Evolutionary conservation across 2,329 filamentous ascomycete genomes (phyloP).

Genomic region (Xylariaceae sp.): DNA sequence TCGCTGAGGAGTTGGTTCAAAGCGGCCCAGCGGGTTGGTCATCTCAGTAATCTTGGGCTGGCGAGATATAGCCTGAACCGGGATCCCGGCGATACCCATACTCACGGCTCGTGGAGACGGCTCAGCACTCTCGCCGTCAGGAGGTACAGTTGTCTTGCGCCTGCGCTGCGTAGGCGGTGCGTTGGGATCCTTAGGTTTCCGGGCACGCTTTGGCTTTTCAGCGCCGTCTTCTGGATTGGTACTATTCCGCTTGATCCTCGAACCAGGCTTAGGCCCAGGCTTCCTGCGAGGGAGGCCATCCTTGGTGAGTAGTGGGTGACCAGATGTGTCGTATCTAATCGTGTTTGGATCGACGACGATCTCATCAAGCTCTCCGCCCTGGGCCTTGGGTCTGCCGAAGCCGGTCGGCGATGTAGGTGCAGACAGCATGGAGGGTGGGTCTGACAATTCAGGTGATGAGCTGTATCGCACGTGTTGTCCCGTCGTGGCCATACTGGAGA

Average conservation of each 20-base stretch:
- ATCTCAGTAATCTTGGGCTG: conserved; percentile 44
- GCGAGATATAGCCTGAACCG: conserved; percentile 29
- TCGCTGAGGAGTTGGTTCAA: conserved; percentile 40
- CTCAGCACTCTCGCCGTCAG: conserved; percentile 31
- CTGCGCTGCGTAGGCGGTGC: conserved; percentile 54
- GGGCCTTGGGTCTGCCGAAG: conserved; percentile 23
- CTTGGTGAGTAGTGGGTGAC: conserved; percentile 49
- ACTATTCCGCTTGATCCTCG: conserved; percentile 42
- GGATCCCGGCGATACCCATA: conserved; percentile 17
- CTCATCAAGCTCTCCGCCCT: conserved; percentile 30
- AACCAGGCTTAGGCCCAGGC: conserved; percentile 63
- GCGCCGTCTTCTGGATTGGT: conserved; percentile 37
- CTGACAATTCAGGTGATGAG: conserved; percentile 34
- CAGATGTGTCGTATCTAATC: conserved; percentile 31
- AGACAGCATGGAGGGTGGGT: conserved; percentile 33
- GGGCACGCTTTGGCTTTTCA: conserved; percentile 49
- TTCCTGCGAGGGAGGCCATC: conserved; percentile 61
- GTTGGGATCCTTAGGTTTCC: conserved; percentile 60
- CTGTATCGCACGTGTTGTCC: conserved; percentile 28
- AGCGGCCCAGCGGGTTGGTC: conserved; percentile 22
- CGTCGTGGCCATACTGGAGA: conserved; percentile 23
- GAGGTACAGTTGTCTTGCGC: conserved; percentile 47
- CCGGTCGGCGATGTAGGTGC: conserved; percentile 29
- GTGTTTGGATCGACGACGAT: conserved; percentile 33
- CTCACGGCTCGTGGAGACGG: conserved; percentile 25